A percentile compares a stretch with the other conserved stretches of the same genome.
Conservation (phyloP, 2,329 filamentous ascomycete species). For the Alternaria burnsii region DNA sequence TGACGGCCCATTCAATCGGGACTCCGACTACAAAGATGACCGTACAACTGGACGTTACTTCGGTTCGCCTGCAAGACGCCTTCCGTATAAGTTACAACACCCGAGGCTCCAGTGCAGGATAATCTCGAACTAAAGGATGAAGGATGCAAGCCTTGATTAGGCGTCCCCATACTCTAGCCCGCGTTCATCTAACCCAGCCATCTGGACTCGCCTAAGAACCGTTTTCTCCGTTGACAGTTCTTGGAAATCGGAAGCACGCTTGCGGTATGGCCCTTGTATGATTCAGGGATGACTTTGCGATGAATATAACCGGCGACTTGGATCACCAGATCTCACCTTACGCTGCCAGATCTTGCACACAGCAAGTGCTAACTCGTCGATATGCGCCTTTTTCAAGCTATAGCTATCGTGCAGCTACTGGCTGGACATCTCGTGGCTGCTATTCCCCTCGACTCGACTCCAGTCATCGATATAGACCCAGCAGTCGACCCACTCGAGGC, state of each 20-base stretch:
- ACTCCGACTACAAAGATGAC: background rate
- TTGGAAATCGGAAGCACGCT: background rate
- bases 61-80: background rate
- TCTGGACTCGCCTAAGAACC: background rate
- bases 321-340: background rate
- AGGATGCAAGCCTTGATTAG: background rate
- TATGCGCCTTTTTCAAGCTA: slow-evolving; percentile 2
- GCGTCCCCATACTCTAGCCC: background rate
- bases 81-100: background rate
- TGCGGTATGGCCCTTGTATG: background rate
- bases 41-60: background rate
- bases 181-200: background rate
- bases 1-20: background rate
- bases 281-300: background rate
- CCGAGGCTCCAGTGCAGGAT: background rate
- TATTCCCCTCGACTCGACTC: background rate
- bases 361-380: background rate
- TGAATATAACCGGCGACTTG: background rate
- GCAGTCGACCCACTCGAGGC: slow-evolving; percentile 3
- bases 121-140: background rate
- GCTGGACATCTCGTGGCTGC: background rate
- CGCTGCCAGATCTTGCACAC: background rate
- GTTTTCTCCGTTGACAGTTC: background rate
- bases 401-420: slow-evolving; percentile 4
- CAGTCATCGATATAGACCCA: slow-evolving; percentile 6